phyloP scores from a whole-genome alignment of 2,329 filamentous ascomycete genomes.

The Talaromyces piceae region DNA sequence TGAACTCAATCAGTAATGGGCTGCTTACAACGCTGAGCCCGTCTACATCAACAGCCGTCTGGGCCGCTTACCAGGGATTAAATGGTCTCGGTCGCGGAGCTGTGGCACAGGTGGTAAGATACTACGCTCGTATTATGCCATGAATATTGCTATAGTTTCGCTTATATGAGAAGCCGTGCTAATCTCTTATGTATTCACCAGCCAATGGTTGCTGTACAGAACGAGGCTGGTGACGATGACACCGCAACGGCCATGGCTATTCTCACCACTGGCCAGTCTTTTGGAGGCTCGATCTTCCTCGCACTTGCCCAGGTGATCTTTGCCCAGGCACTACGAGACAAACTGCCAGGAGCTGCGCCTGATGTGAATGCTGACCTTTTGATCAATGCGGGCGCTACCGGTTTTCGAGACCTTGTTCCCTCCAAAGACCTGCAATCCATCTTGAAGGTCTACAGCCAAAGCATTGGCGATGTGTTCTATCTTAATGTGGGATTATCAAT shows the following conservation, averaged over 20 bases:
- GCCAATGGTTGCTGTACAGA: conserved; percentile 36
- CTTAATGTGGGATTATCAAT: conserved; percentile 13
- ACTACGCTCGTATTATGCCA: not conserved
- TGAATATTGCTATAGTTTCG: too few species aligned
- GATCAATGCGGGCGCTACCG: conserved; percentile 37
- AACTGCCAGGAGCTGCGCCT: conserved; percentile 41
- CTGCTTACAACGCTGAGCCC: conserved; percentile 36
- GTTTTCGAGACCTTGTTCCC: conserved; percentile 32
- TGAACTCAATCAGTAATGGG: conserved; percentile 31
- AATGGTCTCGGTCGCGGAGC: conserved; percentile 37
- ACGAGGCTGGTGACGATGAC: conserved; percentile 25
- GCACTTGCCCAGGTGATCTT: conserved; percentile 61
- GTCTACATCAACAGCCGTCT: conserved; percentile 29
- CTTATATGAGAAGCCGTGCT: not conserved
- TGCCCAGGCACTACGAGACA: conserved; percentile 53
- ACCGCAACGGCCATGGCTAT: conserved; percentile 36
- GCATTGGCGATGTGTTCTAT: conserved; percentile 17
- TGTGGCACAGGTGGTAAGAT: conserved; percentile 18
- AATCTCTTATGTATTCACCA: conserved; percentile 29
- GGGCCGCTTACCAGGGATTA: conserved; percentile 45
- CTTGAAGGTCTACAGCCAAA: conserved; percentile 25
- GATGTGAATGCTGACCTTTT: conserved; percentile 30
- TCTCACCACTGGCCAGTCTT: conserved; percentile 53
- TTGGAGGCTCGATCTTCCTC: conserved; percentile 60
- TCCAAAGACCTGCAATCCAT: conserved; percentile 26